These are phyloP conservation scores for Iodosphaeria phyllophila DNA, from an alignment of 2,329 filamentous ascomycete species.

Conservation along the genomic window DNA sequence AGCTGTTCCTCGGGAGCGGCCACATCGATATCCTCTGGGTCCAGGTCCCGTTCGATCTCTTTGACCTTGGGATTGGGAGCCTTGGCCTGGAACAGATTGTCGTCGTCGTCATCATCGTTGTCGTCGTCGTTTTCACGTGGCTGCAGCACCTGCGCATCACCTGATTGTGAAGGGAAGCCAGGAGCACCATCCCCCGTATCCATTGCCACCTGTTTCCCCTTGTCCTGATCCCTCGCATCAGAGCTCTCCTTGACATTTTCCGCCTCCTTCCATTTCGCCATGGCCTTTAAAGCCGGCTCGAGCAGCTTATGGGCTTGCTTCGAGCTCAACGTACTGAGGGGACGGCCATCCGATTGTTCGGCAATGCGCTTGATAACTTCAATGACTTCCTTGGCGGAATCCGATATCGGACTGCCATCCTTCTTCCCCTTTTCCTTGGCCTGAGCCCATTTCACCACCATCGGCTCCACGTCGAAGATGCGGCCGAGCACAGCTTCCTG, in stretches of 20 bases:
- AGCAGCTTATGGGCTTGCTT: too few species aligned
- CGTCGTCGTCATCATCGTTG: slow-evolving; percentile 2
- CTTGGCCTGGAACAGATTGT: neutral
- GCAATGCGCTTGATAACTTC: too few species aligned
- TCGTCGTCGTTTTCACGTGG: slow-evolving; percentile 1
- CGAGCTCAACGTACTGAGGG: too few species aligned
- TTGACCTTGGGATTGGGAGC: slow-evolving; percentile 4
- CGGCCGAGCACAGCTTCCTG: slow-evolving; percentile 33
- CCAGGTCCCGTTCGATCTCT: slow-evolving; percentile 11
- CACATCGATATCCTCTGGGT: slow-evolving; percentile 31
- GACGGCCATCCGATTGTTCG: too few species aligned
- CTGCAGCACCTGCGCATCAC: neutral
- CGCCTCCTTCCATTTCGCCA: too few species aligned
- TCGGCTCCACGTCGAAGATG: slow-evolving; percentile 31
- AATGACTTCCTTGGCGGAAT: too few species aligned
- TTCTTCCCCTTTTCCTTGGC: slow-evolving; percentile 12
- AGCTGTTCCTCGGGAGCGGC: slow-evolving; percentile 21
- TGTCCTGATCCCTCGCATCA: neutral
- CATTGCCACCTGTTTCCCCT: too few species aligned
- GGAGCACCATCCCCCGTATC: too few species aligned
- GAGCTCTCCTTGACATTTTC: too few species aligned
- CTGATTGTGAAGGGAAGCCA: neutral
- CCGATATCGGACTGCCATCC: slow-evolving; percentile 9
- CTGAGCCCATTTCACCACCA: slow-evolving; percentile 15
- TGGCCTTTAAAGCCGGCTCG: too few species aligned